Percentiles rank a stretch among this genome's conserved stretches.
Conservation (phyloP, 768 basidiomycete species). For the Pholiota molesta region DNA sequence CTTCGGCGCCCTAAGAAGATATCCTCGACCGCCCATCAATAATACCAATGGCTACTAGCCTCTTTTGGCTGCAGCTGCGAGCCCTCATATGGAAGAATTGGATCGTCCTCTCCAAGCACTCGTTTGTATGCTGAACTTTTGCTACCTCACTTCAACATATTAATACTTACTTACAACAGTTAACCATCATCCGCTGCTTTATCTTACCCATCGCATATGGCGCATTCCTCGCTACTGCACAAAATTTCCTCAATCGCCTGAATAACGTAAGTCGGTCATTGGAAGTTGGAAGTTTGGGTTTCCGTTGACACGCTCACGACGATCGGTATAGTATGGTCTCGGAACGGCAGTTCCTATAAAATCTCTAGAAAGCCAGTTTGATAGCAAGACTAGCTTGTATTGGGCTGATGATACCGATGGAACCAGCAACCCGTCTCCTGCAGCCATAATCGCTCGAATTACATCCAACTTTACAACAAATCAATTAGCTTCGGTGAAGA, state of each 20-base stretch:
- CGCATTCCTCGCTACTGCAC: slow-evolving; percentile 66
- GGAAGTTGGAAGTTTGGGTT: not conserved
- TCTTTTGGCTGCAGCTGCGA: slow-evolving; percentile 65
- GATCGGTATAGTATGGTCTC: slow-evolving; percentile 57
- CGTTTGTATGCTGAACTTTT: slow-evolving; percentile 44
- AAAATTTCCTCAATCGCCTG: slow-evolving; percentile 58
- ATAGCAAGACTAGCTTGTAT: slow-evolving; percentile 52
- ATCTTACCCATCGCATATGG: slow-evolving; percentile 68
- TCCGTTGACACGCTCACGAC: not conserved
- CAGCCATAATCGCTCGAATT: slow-evolving; percentile 62
- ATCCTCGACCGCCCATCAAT: not conserved
- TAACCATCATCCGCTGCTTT: slow-evolving; percentile 64
- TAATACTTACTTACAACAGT: slow-evolving; percentile 31
- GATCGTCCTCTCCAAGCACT: slow-evolving; percentile 70
- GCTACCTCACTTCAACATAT: not conserved
- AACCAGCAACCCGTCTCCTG: slow-evolving; percentile 53
- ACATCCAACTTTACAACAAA: slow-evolving; percentile 50
- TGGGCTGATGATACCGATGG: slow-evolving; percentile 75
- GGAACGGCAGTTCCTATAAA: slow-evolving; percentile 56
- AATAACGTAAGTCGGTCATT: slow-evolving; percentile 53
- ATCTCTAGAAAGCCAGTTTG: slow-evolving; percentile 50
- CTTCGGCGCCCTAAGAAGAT: not conserved
- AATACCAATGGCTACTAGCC: slow-evolving; percentile 11
- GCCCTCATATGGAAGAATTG: slow-evolving; percentile 74
- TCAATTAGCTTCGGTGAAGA: slow-evolving; percentile 52